phyloP scores from a whole-genome alignment of 2,329 filamentous ascomycete species.

The Fusarium bulbicola region DNA sequence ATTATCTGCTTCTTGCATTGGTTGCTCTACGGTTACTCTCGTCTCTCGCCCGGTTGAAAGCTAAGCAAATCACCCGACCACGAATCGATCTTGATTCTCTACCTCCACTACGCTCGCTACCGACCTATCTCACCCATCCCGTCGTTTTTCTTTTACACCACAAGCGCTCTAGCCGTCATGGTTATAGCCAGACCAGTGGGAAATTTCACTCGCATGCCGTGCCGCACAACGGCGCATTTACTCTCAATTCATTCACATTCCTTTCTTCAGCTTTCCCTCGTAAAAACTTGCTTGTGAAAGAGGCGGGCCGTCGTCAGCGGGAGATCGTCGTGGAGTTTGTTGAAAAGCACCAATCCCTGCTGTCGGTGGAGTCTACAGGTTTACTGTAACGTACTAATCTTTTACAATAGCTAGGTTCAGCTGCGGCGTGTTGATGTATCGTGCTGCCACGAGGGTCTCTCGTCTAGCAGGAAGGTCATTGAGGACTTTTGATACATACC shows the following conservation, averaged over 20 bases:
- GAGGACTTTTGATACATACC: background rate
- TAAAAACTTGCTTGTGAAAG: background rate
- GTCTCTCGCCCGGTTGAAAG: background rate
- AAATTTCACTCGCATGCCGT: background rate
- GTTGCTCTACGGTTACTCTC: background rate
- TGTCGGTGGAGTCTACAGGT: conserved; percentile 1
- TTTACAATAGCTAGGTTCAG: background rate
- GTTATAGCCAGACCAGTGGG: background rate
- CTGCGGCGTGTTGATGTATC: background rate
- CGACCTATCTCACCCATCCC: too few relatives aligned
- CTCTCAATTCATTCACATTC: background rate
- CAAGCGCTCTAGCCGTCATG: conserved; percentile 9
- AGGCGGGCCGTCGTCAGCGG: conserved; percentile 33
- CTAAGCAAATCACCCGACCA: conserved; percentile 1
- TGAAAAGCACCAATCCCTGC: conserved; percentile 9
- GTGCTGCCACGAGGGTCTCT: conserved; percentile 1
- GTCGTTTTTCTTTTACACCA: background rate
- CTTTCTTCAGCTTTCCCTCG: background rate
- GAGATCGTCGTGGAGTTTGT: conserved; percentile 35
- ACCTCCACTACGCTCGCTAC: conserved; percentile 15
- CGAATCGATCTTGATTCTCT: conserved; percentile 23
- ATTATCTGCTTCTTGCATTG: background rate
- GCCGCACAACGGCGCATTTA: conserved; percentile 2
- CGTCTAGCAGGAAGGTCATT: background rate
- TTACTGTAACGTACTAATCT: background rate